Evolutionary conservation across 345 rosid species (phyloP), one percentile per base, ranked within the genome.

Genomic region (Lumnitzera littorea): DNA sequence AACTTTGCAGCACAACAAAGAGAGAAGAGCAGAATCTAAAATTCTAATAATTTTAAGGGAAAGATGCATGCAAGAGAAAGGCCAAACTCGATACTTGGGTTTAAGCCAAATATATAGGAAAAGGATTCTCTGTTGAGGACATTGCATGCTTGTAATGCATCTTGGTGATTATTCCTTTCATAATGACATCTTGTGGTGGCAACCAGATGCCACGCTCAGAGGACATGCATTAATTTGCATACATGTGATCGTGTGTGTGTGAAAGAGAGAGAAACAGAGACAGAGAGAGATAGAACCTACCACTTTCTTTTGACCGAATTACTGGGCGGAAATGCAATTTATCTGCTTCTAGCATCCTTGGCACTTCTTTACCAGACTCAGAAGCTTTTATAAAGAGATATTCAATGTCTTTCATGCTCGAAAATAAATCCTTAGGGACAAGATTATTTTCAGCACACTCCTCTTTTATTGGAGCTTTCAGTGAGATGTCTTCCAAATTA

Each of bases 331-430:
- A 86, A 79, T 84, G 91, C 74, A 94, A 61, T 57, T 88, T 94
- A 73, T 90, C 86, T 67, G 92, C 99, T 82, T 90, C 97, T 55
- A 94, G 96, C 99, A 94, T 90, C 78, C 92, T 83, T 47, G 96
- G 99, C 73, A 90, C 92, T 72, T 94, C 97, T 79, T 79, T 85
- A 14, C 99, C 99, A 55, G 91, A 81, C 56, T 86, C 95, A 1
- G 97, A 94, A 65, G 96, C 99, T 83, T 78, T 84, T 55, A 82
- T 58, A 69, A 94, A 94, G 51, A 83, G 92, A 68, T 46, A 23
- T 66, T 86, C 99, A 52, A 90, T 84, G 58, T 90, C 96, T 67
- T 79, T 90, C 74, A 94, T 80, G 77, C 95, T 87, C 51, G 84
- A 82, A 65, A 86, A 16, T 74, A 94, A 88, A 72, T 94, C 96